Evolutionary conservation across 2,329 filamentous ascomycete species (phyloP).

Genomic region (Falciphora oryzae): DNA sequence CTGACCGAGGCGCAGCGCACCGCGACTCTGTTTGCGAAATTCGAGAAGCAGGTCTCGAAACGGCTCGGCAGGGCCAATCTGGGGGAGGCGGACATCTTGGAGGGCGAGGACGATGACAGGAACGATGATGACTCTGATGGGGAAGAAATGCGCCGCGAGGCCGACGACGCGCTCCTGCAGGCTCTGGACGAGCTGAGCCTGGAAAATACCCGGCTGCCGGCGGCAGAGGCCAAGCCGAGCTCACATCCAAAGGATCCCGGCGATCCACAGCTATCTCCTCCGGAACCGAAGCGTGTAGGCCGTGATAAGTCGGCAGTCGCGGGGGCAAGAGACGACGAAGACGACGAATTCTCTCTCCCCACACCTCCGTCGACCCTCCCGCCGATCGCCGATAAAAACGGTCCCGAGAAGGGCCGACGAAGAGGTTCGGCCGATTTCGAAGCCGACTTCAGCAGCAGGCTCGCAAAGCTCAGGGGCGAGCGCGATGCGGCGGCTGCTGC

Average conservation of each 20-base stretch:
- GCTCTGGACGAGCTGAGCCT: constrained; percentile 36
- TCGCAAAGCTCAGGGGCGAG: constrained; percentile 42
- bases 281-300: neutral
- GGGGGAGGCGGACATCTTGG: neutral
- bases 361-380: constrained; percentile 38
- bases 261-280: neutral
- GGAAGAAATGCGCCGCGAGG: constrained; percentile 39
- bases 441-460: constrained; percentile 43
- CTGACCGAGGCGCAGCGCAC: neutral
- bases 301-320: constrained; percentile 8
- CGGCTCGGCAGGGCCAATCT: neutral
- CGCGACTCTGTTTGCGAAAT: neutral
- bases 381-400: constrained; percentile 13
- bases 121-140: constrained; percentile 40
- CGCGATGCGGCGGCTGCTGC: constrained; percentile 20
- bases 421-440: constrained; percentile 27
- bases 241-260: too few relatives aligned
- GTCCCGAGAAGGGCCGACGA: constrained; percentile 5
- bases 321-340: constrained; percentile 5
- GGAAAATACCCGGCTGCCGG: neutral
- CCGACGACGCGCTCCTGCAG: constrained; percentile 38
- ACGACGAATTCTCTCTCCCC: constrained; percentile 34
- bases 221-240: neutral
- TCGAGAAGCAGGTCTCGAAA: neutral
- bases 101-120: neutral